phyloP scores from a whole-genome alignment of 2,329 filamentous ascomycete genomes.

The Xylaria sp. region DNA sequence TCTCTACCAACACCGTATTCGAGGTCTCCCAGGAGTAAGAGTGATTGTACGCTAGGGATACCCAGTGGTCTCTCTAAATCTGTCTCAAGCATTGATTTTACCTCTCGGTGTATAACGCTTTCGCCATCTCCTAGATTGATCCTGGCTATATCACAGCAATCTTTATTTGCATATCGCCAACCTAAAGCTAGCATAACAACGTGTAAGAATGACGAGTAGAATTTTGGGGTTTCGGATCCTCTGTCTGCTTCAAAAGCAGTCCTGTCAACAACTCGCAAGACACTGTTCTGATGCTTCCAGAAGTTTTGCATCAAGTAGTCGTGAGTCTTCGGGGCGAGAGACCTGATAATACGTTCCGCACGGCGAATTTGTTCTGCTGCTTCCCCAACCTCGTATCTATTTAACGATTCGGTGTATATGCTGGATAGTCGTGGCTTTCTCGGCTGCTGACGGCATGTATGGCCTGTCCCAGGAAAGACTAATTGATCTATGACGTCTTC shows the following conservation, averaged over 20 bases:
- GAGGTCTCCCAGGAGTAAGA: constrained; percentile 39
- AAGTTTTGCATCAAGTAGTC: constrained; percentile 39
- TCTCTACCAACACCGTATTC: constrained; percentile 39
- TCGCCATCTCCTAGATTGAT: constrained; percentile 35
- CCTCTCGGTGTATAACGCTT: constrained; percentile 37
- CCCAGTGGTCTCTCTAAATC: constrained; percentile 37
- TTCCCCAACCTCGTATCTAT: constrained; percentile 27
- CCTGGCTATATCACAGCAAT: constrained; percentile 35
- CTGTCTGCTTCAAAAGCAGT: constrained; percentile 36
- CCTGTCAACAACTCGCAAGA: constrained; percentile 36
- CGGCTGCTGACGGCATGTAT: constrained; percentile 28
- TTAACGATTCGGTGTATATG: constrained; percentile 19
- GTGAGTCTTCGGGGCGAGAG: constrained; percentile 37
- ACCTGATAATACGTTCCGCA: constrained; percentile 39
- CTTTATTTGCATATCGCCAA: constrained; percentile 38
- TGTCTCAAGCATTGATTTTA: constrained; percentile 36
- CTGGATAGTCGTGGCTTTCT: constrained; percentile 31
- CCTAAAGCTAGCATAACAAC: constrained; percentile 37
- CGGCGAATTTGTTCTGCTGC: constrained; percentile 34
- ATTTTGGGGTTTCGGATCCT: constrained; percentile 36
- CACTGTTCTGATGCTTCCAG: constrained; percentile 37
- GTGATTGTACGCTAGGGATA: constrained; percentile 34
- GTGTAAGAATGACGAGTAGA: constrained; percentile 38
- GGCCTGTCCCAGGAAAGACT: constrained; percentile 19
- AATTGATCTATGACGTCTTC: constrained; percentile 29